These are phyloP conservation scores for Brasilioporus rufonigricans DNA, from an alignment of 768 basidiomycete species.

Conservation along the genomic window DNA sequence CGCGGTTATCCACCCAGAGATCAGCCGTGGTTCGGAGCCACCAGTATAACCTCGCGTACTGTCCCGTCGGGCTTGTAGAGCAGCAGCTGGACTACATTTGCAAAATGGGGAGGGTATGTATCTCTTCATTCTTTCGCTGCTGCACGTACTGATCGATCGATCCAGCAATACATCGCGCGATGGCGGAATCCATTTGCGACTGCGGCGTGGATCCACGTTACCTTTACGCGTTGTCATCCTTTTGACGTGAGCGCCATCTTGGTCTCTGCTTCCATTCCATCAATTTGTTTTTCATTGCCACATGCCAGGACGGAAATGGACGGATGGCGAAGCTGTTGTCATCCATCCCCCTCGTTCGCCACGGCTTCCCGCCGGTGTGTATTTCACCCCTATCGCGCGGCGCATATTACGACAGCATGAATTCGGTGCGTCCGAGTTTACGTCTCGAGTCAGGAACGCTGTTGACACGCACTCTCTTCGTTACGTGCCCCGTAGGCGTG, in stretches of 20 bases:
- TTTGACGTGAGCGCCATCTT: constrained; percentile 27
- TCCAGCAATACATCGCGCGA: constrained; percentile 21
- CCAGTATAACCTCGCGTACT: constrained; percentile 34
- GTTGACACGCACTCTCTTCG: not conserved
- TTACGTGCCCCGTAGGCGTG: constrained; percentile 21
- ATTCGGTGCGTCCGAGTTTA: constrained; percentile 18
- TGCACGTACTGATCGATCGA: not conserved
- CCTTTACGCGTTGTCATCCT: constrained; percentile 34
- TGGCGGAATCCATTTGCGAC: constrained; percentile 39
- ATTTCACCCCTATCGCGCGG: constrained; percentile 23
- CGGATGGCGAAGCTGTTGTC: constrained; percentile 34
- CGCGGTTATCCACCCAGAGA: constrained; percentile 27
- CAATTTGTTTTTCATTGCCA: not conserved
- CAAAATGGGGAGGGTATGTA: constrained; percentile 33
- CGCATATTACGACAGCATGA: constrained; percentile 33
- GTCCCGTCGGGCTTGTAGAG: constrained; percentile 30
- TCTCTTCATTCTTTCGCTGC: not conserved
- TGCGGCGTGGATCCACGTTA: constrained; percentile 35
- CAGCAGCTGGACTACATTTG: constrained; percentile 35
- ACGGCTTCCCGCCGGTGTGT: constrained; percentile 33
- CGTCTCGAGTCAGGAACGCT: no score
- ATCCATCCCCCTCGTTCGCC: constrained; percentile 34
- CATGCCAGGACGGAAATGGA: constrained; percentile 34
- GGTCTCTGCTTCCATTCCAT: not conserved
- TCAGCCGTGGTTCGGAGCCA: constrained; percentile 32